These are phyloP conservation scores for Sistotremastrum niveocremeum DNA, from an alignment of 768 basidiomycete species.

Conservation along the genomic window DNA sequence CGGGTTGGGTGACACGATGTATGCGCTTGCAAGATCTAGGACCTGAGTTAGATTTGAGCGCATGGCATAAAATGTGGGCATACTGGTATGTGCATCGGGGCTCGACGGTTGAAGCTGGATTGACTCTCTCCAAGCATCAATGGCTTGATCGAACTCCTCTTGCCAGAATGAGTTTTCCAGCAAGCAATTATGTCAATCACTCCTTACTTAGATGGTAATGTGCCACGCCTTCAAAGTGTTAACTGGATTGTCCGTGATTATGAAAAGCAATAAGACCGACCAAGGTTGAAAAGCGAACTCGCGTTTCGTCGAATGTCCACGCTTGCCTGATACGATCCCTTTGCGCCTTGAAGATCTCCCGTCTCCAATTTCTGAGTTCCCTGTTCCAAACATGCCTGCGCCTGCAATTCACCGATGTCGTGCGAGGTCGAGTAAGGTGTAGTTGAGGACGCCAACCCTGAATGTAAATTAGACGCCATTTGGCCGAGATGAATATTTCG, in stretches of 20 bases:
- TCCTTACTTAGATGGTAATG: conserved; percentile 76
- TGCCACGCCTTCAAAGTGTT: conserved; percentile 37
- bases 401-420: conserved; percentile 74
- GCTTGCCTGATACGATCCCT: conserved; percentile 63
- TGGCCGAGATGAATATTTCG: too few species aligned
- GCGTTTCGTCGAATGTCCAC: conserved; percentile 69
- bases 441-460: conserved; percentile 72
- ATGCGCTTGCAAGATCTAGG: conserved; percentile 77
- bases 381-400: conserved; percentile 64
- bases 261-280: too few species aligned
- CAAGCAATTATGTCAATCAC: conserved; percentile 5
- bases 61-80: conserved; percentile 15
- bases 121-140: conserved; percentile 75
- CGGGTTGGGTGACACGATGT: conserved; percentile 67
- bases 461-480: background rate
- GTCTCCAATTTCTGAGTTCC: conserved; percentile 78
- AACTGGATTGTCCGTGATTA: too few species aligned
- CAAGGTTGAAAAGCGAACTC: conserved; percentile 76
- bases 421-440: conserved; percentile 70
- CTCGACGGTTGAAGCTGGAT: conserved; percentile 71
- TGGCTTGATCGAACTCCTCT: conserved; percentile 86
- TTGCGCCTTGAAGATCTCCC: conserved; percentile 72
- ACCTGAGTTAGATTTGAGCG: conserved; percentile 11
- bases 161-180: conserved; percentile 1
- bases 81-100: conserved; percentile 81